Percentiles rank a stretch among this genome's conserved stretches.
Evolutionary conservation across 2,329 filamentous ascomycete species (phyloP).

Genomic region (Ophiostoma piceae): DNA sequence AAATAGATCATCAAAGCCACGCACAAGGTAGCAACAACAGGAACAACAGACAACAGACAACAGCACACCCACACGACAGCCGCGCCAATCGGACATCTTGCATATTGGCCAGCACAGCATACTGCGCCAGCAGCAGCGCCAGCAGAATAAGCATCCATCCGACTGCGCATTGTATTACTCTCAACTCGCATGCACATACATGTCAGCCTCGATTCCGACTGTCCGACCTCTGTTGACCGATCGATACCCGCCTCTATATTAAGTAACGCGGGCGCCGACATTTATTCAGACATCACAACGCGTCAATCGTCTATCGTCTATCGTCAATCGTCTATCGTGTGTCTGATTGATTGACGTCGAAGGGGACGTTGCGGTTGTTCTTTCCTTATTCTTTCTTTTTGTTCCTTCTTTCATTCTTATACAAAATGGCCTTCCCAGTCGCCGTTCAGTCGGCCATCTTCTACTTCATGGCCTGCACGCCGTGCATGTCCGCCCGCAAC

Average conservation of each 20-base stretch:
- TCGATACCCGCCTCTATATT: not conserved
- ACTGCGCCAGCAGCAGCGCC: not conserved
- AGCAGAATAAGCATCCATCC: not conserved
- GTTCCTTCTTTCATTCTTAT: not conserved
- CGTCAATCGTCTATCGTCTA: not conserved
- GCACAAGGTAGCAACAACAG: not conserved
- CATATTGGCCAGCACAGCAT: slow-evolving; percentile 7
- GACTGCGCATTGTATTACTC: not conserved
- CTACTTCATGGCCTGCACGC: slow-evolving; percentile 71
- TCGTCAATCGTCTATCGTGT: not conserved
- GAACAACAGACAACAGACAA: not conserved
- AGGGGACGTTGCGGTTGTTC: slow-evolving; percentile 9
- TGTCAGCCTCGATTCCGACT: not conserved
- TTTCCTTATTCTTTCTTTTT: no score
- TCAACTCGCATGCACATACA: not conserved
- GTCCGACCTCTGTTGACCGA: not conserved
- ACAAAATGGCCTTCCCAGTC: slow-evolving; percentile 48
- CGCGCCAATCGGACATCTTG: slow-evolving; percentile 10
- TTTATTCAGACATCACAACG: not conserved
- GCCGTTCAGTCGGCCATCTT: slow-evolving; percentile 72
- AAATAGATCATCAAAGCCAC: not conserved
- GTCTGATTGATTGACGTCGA: not conserved
- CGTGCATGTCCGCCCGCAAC: slow-evolving; percentile 67
- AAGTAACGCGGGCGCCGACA: not conserved
- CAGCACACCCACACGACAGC: not conserved